Evolutionary conservation across 768 basidiomycete species (phyloP).

Genomic region (Mycena alexandri): DNA sequence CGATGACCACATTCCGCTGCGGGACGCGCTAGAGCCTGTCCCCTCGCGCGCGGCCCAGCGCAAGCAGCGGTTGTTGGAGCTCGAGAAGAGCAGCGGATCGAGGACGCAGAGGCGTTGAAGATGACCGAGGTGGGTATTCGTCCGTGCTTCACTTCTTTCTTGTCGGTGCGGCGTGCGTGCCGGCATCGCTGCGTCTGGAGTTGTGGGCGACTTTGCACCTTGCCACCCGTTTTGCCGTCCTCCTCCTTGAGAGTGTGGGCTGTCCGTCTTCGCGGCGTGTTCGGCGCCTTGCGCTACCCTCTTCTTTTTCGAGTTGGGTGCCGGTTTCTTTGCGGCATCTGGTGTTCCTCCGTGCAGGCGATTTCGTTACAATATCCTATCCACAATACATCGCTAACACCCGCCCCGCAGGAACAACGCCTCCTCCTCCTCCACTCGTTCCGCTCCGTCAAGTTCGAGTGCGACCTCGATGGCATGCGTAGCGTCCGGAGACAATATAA

Average conservation of each 20-base stretch:
- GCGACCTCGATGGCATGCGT: slow-evolving; percentile 69
- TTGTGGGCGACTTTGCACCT: too few species aligned
- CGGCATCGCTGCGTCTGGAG: too few species aligned
- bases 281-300: too few species aligned
- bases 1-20: slow-evolving; percentile 35
- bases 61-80: slow-evolving; percentile 59
- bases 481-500: slow-evolving; percentile 41
- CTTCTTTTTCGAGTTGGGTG: too few species aligned
- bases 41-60: slow-evolving; percentile 60
- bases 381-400: too few species aligned
- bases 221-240: too few species aligned
- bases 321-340: too few species aligned
- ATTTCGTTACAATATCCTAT: too few species aligned
- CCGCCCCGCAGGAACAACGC: slow-evolving; percentile 52
- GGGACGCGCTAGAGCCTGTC: slow-evolving; percentile 31
- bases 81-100: slow-evolving; percentile 66
- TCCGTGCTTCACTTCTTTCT: not conserved
- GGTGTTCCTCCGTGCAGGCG: too few species aligned
- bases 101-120: slow-evolving; percentile 68
- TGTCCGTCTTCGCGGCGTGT: too few species aligned
- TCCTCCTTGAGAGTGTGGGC: too few species aligned
- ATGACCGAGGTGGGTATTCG: slow-evolving; percentile 66
- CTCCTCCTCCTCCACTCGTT: slow-evolving; percentile 59
- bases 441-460: slow-evolving; percentile 69
- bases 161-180: too few species aligned